These are phyloP conservation scores for Phellinidium pouzarii DNA, from an alignment of 1,284 basidiomycete species.

Conservation along the genomic window DNA sequence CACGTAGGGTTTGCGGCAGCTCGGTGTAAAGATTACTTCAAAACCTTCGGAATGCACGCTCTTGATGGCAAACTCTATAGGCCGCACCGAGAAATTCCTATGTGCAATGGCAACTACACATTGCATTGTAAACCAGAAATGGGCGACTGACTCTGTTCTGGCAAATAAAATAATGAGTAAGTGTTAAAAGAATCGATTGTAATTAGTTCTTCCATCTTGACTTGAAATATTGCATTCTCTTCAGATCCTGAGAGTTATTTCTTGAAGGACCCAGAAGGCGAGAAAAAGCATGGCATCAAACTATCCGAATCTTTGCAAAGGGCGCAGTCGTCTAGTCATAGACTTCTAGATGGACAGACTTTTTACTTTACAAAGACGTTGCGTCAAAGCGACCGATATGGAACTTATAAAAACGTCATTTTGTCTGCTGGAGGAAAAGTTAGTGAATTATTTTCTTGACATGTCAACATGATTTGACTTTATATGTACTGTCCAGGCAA, in stretches of 20 bases:
- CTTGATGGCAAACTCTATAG: conserved; percentile 57
- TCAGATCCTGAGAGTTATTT: conserved; percentile 58
- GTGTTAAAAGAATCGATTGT: conserved; percentile 26
- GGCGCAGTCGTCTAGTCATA: conserved; percentile 43
- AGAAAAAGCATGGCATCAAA: conserved; percentile 58
- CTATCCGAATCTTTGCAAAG: conserved; percentile 51
- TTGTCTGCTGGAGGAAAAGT: conserved; percentile 65
- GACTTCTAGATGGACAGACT: conserved; percentile 53
- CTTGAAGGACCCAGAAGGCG: conserved; percentile 52
- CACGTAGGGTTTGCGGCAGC: conserved; percentile 46
- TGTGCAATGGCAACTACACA: conserved; percentile 60
- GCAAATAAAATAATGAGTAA: conserved; percentile 55
- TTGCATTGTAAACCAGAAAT: conserved; percentile 55
- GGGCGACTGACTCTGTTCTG: conserved; percentile 56
- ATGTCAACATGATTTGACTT: neutral
- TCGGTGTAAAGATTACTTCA: conserved; percentile 58
- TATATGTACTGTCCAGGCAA: conserved; percentile 28
- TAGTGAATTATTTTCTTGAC: conserved; percentile 19
- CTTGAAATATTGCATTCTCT: too few relatives aligned
- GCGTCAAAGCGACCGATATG: conserved; percentile 39
- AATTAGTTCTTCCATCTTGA: too few relatives aligned
- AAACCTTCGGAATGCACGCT: conserved; percentile 69
- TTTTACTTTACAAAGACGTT: conserved; percentile 71
- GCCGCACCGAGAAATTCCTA: conserved; percentile 80
- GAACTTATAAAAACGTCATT: conserved; percentile 57